Base-by-base conservation (phyloP, 2,329 filamentous ascomycete genomes). In the Phyllosticta citribraziliensis region DNA sequence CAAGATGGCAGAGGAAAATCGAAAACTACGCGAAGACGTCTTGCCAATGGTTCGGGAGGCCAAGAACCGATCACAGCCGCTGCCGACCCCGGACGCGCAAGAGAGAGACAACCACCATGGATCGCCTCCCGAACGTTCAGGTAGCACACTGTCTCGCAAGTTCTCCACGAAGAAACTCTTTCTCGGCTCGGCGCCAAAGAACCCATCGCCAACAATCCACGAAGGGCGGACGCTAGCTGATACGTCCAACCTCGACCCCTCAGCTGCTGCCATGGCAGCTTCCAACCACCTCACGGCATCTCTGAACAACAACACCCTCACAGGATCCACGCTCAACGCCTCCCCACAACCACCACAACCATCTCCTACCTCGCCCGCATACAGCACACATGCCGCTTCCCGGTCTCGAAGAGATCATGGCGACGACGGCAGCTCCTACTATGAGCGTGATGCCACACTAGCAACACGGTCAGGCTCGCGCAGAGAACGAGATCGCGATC, bases 61-160 rank as follows among this genome's bases (percentile, higher is more conserved):
- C 68, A 97, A 97, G 77, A 92, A 97, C 72, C 88, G 88, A 67
- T 89, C 91, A 65, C 90, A 96, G 70, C 93, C 93, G 40, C 79
- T 97, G 22, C 92, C 92, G 52, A 78, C 78, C 47, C 76, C 77
- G 27, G 64, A 66, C 19, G 66, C 62, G 10, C 70, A 73, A 62
- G 72, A 74, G 11, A 69, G 73, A 62, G 72, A 74, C n/a, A 40
- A 40, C 33, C 63, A 65, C 51, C 62, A 73, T 63, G 68, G 67
- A 58, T 73, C 73, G 33, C 70, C 73, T 20, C 73, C 73, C 54
- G 69, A 73, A 65, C 68, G 69, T 65, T 70, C 74, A 60, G 76
- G 74, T 62, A 79, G 76, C 70, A 76, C 76, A 64, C 72, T 80
- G 63, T 80, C 78, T 64, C 74, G 79, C 65, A 80, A 80, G 67